phyloP scores from a whole-genome alignment of 148 eudicot genomes.

The Gaultheria prostrata region DNA sequence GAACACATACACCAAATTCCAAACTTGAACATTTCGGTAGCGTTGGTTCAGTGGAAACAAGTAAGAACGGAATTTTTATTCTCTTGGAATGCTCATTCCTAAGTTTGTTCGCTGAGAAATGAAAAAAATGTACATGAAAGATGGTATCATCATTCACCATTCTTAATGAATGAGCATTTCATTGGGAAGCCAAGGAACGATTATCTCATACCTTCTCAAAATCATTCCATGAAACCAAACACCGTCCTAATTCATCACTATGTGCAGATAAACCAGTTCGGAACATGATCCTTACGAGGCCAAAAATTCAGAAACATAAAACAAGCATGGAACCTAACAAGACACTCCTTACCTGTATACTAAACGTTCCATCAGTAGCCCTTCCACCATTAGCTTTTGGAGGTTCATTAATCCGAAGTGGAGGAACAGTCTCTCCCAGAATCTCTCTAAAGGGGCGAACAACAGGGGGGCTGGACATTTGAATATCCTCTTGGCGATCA shows the following conservation, averaged over 20 bases:
- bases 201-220: background rate
- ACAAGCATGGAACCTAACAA: slow-evolving; percentile 2
- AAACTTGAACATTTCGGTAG: background rate
- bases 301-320: background rate
- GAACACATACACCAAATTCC: background rate
- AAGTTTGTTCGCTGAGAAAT: background rate
- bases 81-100: background rate
- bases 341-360: slow-evolving; percentile 52
- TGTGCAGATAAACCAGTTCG: background rate
- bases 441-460: slow-evolving; percentile 86
- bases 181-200: background rate
- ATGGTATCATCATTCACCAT: background rate
- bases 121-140: background rate
- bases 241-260: background rate
- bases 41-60: background rate
- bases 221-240: background rate
- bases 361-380: slow-evolving; percentile 38
- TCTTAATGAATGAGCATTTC: background rate
- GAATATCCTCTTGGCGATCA: slow-evolving; percentile 55
- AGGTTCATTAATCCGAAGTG: slow-evolving; percentile 86
- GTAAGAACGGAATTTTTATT: background rate
- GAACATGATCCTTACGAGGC: background rate
- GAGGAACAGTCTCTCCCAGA: slow-evolving; percentile 68
- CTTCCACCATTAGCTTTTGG: slow-evolving; percentile 64
- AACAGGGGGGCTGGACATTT: slow-evolving; percentile 58